Evolutionary conservation across 2,329 filamentous ascomycete genomes (phyloP).

Genomic region (Gaeumannomyces sp.): DNA sequence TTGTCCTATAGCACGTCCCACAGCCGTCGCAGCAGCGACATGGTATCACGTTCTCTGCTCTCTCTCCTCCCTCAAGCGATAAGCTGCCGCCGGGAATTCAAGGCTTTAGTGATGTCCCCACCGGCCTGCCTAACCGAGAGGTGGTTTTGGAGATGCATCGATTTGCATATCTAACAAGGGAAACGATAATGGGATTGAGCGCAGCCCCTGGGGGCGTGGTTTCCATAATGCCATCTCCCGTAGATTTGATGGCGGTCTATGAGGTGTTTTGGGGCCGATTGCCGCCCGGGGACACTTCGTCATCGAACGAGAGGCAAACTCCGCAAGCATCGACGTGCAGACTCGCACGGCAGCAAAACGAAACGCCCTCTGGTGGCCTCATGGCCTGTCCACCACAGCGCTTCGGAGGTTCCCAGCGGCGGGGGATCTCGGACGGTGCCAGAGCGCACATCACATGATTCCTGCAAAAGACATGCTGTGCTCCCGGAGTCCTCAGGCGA

Average conservation of each 20-base stretch:
- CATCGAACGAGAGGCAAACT: neutral
- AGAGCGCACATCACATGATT: constrained; percentile 7
- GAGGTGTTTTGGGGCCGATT: neutral
- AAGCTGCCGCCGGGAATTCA: neutral
- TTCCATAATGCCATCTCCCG: neutral
- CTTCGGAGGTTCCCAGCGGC: neutral
- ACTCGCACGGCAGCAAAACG: neutral
- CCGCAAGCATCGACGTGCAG: neutral
- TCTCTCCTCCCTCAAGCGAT: neutral
- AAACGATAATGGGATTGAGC: neutral
- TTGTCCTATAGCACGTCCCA: neutral
- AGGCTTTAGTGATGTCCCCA: neutral
- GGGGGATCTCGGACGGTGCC: neutral
- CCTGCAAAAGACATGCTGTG: neutral
- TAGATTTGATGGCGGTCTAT: neutral
- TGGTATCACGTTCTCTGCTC: neutral
- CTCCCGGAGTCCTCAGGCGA: neutral
- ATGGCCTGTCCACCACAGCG: neutral
- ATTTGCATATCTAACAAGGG: neutral
- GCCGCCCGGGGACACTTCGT: neutral
- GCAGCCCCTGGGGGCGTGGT: no score
- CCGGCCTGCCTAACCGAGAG: neutral
- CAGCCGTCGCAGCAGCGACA: neutral
- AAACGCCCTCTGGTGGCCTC: neutral
- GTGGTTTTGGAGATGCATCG: neutral